Evolutionary conservation across 352 stramenopile genomes (phyloP).

Genomic region (Plasmopara viticola): DNA sequence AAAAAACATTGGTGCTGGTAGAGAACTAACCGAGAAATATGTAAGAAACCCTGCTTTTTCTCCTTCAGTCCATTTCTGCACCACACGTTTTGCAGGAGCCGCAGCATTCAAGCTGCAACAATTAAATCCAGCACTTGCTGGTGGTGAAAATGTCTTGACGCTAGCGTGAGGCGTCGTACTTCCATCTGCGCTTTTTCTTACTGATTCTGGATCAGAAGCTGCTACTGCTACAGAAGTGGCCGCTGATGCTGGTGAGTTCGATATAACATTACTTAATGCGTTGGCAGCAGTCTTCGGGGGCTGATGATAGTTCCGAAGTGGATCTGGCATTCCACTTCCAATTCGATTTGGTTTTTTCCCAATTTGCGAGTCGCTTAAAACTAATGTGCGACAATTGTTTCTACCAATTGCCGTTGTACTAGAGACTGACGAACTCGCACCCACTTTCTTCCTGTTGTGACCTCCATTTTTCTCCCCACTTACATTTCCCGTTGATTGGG

Average conservation of each 20-base stretch:
- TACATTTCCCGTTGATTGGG: constrained; percentile 9
- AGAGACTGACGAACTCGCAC: constrained; percentile 8
- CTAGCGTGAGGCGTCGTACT: constrained; percentile 12
- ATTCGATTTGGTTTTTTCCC: constrained; percentile 41
- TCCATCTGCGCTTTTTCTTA: constrained; percentile 12
- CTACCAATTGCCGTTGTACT: constrained; percentile 7
- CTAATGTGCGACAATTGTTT: constrained; percentile 20
- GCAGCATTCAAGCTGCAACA: constrained; percentile 10
- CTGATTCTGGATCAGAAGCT: constrained; percentile 3
- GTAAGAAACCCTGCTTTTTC: constrained; percentile 87
- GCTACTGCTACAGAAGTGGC: constrained; percentile 2
- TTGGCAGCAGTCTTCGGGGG: constrained; percentile 8
- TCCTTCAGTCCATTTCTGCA: constrained; percentile 87
- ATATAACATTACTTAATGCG: constrained; percentile 7
- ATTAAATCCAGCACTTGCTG: constrained; percentile 14
- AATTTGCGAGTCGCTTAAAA: constrained; percentile 24
- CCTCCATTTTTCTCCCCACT: constrained; percentile 20
- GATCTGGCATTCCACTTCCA: constrained; percentile 19
- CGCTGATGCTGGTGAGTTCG: not conserved
- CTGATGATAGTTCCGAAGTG: constrained; percentile 28
- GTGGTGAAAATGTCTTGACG: constrained; percentile 13
- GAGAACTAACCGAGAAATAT: constrained; percentile 68
- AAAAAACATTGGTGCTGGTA: not conserved
- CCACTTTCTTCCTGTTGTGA: constrained; percentile 21
- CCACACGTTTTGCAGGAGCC: constrained; percentile 60